Evolutionary conservation across 441 rosid species (phyloP).

Genomic region (Adansonia gregorii): DNA sequence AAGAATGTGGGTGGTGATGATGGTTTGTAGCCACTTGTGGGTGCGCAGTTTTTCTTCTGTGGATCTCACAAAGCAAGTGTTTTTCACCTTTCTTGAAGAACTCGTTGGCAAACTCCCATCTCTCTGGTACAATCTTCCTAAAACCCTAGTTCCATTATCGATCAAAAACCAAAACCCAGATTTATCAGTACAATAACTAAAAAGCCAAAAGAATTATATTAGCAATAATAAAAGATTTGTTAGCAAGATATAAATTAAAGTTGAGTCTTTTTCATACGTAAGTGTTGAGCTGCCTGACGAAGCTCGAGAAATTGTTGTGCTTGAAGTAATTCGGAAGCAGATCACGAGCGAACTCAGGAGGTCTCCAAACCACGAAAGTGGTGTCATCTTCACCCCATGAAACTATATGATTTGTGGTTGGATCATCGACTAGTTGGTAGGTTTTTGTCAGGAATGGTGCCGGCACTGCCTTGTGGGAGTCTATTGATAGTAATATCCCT

Average conservation of each 20-base stretch:
- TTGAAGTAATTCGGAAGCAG: conserved; percentile 93
- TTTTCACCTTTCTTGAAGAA: conserved; percentile 90
- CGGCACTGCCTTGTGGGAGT: conserved; percentile 78
- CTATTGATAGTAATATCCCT: conserved; percentile 66
- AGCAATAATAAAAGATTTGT: background rate
- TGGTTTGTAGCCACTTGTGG: conserved; percentile 52
- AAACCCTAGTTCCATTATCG: conserved; percentile 61
- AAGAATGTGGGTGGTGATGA: conserved; percentile 51
- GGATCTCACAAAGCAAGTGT: conserved; percentile 90
- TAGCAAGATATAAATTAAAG: background rate
- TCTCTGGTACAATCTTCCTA: conserved; percentile 92
- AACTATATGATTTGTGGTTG: conserved; percentile 74
- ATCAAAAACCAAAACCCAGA: conserved; percentile 17
- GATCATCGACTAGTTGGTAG: conserved; percentile 91
- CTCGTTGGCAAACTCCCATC: conserved; percentile 98
- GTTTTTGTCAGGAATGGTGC: conserved; percentile 93
- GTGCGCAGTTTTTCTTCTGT: conserved; percentile 74
- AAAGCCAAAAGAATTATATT: conserved; percentile 1
- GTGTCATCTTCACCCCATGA: conserved; percentile 93
- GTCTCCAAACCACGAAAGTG: conserved; percentile 91
- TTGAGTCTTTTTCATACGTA: conserved; percentile 50
- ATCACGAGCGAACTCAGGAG: conserved; percentile 91
- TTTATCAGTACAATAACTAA: background rate
- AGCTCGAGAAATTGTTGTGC: conserved; percentile 94
- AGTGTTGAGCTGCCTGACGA: conserved; percentile 93